These are phyloP conservation scores for Bisporella sp. DNA, from an alignment of 2,329 filamentous ascomycete species.

Conservation along the genomic window DNA sequence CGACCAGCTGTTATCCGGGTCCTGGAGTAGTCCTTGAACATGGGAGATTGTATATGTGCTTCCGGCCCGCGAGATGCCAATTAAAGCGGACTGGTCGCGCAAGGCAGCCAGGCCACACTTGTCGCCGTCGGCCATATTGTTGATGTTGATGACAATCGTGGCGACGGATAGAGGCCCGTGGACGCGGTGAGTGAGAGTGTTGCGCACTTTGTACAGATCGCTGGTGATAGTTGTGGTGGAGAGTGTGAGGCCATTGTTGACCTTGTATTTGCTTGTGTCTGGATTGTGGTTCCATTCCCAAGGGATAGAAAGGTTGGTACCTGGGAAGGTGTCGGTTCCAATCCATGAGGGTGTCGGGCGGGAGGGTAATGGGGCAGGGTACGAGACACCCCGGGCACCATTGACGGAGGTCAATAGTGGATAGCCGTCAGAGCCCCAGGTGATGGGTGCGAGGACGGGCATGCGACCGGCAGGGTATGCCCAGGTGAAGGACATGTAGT, in stretches of 20 bases:
- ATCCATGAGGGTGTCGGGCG: neutral
- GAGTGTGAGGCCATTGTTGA: constrained; percentile 39
- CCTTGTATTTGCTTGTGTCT: constrained; percentile 37
- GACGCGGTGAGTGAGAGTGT: constrained; percentile 41
- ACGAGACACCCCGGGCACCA: neutral
- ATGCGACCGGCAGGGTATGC: constrained; percentile 49
- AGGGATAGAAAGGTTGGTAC: constrained; percentile 31
- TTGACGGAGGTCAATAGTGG: constrained; percentile 28
- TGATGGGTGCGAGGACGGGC: constrained; percentile 49
- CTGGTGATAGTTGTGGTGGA: constrained; percentile 42
- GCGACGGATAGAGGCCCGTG: constrained; percentile 37
- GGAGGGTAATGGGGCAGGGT: neutral
- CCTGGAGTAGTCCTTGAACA: constrained; percentile 26
- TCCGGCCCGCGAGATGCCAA: constrained; percentile 39
- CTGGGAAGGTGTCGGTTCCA: constrained; percentile 25
- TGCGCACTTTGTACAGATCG: constrained; percentile 41
- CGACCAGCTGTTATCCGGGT: constrained; percentile 25
- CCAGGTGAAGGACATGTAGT: constrained; percentile 50
- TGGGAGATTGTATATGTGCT: constrained; percentile 23
- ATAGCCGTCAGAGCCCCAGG: constrained; percentile 45
- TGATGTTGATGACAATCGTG: constrained; percentile 43
- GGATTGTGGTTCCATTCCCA: constrained; percentile 61
- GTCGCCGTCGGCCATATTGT: constrained; percentile 43
- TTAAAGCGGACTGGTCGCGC: constrained; percentile 44
- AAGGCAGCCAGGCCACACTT: constrained; percentile 45